Evolutionary conservation across 1,139 yeast genomes (phyloP).

Genomic region (Yamadazyma epiphylla): DNA sequence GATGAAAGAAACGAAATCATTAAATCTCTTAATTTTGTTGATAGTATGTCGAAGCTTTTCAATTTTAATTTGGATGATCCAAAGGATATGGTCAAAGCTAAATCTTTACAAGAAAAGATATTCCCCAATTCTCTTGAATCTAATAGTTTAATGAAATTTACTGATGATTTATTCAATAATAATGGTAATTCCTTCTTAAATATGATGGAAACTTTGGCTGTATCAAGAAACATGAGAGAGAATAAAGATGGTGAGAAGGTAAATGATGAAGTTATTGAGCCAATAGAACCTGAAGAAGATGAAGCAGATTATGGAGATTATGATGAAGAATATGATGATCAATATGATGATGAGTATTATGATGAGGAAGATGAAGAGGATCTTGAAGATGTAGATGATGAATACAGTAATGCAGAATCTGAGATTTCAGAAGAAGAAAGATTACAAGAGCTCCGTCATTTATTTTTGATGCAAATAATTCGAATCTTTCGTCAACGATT

Average conservation of each 20-base stretch:
- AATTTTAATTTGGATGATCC: slow-evolving; percentile 24
- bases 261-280: neutral
- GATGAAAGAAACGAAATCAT: neutral
- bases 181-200: slow-evolving; percentile 73
- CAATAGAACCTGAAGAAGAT: slow-evolving; percentile 5
- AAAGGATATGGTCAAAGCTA: slow-evolving; percentile 19
- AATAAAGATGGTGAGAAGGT: slow-evolving; percentile 15
- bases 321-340: slow-evolving; percentile 10
- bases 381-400: slow-evolving; percentile 27
- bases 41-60: slow-evolving; percentile 6
- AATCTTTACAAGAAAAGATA: slow-evolving; percentile 15
- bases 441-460: slow-evolving; percentile 70
- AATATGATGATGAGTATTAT: slow-evolving; percentile 23
- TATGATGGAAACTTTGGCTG: slow-evolving; percentile 72
- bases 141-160: slow-evolving; percentile 54
- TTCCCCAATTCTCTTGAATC: slow-evolving; percentile 15
- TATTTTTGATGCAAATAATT: slow-evolving; percentile 71
- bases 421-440: slow-evolving; percentile 62
- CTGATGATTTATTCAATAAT: slow-evolving; percentile 71
- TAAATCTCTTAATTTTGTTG: neutral
- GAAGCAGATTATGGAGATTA: slow-evolving; percentile 5
- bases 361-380: slow-evolving; percentile 32
- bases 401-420: slow-evolving; percentile 33
- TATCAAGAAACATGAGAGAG: slow-evolving; percentile 51
- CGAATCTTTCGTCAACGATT: slow-evolving; percentile 70